Conservation (phyloP, 2,329 filamentous ascomycete genomes). For the Colletotrichum karsti region DNA sequence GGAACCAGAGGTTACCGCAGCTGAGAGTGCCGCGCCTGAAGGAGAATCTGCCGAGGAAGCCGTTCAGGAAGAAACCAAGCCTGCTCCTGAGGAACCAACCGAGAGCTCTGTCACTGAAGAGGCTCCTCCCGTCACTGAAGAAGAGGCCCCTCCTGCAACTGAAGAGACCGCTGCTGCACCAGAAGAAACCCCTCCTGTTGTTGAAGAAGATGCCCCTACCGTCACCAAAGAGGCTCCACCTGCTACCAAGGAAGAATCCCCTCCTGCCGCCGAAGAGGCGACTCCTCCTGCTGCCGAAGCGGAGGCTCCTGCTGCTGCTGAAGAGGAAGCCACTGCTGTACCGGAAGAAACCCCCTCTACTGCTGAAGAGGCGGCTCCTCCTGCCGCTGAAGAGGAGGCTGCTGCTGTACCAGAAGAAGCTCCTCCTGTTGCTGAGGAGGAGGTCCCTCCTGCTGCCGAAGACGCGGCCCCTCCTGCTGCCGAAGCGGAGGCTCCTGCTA, state of each 20-base stretch:
- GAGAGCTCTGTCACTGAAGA: neutral
- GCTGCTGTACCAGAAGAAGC: neutral
- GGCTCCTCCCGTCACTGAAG: neutral
- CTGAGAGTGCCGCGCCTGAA: too few relatives aligned
- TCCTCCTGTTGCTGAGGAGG: neutral
- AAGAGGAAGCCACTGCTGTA: neutral
- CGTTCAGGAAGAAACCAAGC: too few relatives aligned
- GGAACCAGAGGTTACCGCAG: too few relatives aligned
- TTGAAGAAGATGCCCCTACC: neutral
- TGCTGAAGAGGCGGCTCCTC: neutral
- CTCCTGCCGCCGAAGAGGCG: neutral
- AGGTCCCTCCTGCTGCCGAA: neutral
- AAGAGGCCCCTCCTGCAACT: neutral
- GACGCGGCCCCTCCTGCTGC: neutral
- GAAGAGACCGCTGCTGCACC: neutral
- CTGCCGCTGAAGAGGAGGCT: neutral
- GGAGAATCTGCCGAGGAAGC: too few relatives aligned
- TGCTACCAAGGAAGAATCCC: neutral
- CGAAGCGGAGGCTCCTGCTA: neutral
- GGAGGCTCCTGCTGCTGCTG: neutral
- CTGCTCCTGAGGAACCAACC: neutral
- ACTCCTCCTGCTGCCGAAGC: neutral
- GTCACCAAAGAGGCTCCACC: neutral
- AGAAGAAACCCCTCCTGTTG: too few relatives aligned
- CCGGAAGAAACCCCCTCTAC: too few relatives aligned